phyloP scores from a whole-genome alignment of 805 yeast genomes.

The Teunomyces cretensis region DNA sequence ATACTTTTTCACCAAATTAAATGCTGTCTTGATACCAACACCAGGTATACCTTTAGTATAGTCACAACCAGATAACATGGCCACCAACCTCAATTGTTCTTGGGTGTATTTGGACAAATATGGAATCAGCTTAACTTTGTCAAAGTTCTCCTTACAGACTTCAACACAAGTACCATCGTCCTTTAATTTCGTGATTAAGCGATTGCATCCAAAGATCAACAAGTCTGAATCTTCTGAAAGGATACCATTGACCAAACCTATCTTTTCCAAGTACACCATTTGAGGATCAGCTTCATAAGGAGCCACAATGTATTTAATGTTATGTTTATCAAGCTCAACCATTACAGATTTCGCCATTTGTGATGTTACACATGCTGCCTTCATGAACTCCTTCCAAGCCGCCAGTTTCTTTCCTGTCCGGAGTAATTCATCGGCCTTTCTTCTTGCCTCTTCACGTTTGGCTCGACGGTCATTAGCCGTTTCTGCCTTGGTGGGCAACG shows the following conservation, averaged over 20 bases:
- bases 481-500: conserved; percentile 71
- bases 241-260: conserved; percentile 77
- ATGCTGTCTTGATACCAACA: conserved; percentile 78
- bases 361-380: conserved; percentile 84
- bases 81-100: conserved; percentile 69
- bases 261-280: conserved; percentile 81
- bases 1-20: conserved; percentile 53
- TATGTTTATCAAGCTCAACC: conserved; percentile 57
- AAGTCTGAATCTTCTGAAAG: conserved; percentile 94
- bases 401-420: conserved; percentile 52
- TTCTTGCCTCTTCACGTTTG: conserved; percentile 57
- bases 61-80: conserved; percentile 94
- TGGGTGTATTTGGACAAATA: conserved; percentile 51
- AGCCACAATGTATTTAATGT: conserved; percentile 79
- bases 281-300: conserved; percentile 99
- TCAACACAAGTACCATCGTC: conserved; percentile 74
- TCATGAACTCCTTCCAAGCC: conserved; percentile 70
- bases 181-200: conserved; percentile 77
- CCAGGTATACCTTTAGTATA: conserved; percentile 84
- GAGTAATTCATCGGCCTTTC: conserved; percentile 52
- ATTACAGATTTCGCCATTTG: conserved; percentile 87
- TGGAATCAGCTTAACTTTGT: conserved; percentile 44
- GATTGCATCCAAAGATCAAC: conserved; percentile 79
- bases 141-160: conserved; percentile 57
- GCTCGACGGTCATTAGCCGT: conserved; percentile 67